Base-by-base conservation (phyloP, 2,329 filamentous ascomycete genomes). In the Orbilia javanica region DNA sequence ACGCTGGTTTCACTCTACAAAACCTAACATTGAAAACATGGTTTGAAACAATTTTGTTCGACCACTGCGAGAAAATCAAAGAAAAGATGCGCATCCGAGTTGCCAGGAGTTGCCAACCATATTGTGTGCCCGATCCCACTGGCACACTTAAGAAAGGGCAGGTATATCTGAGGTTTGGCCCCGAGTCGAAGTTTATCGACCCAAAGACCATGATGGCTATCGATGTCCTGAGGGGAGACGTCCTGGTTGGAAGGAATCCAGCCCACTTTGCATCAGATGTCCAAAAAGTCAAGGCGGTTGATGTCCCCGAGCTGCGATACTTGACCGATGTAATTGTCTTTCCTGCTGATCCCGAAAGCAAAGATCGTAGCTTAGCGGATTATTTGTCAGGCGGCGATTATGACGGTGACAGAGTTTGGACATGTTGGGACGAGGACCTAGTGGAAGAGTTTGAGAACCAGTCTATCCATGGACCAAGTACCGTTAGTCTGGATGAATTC, bases 311-410 rank as follows among this genome's bases (percentile, higher is more conserved):
- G 48, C 84, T 95, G 0, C 88, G 90, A 2, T 88, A 89, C 1
- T 84, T 97, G 0, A 91, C 91, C 77, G 91, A 97, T 80, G 90
- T 97, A 0, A 87, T 96, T 13, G 87, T 97, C 0, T 97, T 98
- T 80, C 87, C 92, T 0, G 86, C 86, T 0, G 88, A 87, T 75
- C 92, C 92, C 0, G 82, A 87, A 27, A 65, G 65, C 36, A 63
- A 64, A 15, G 67, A 74, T 25, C 85, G 84, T 0, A 88, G 92
- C 0, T 86, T 94, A 0, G 93, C 92, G 0, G 88, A 89, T 7
- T 90, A 90, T 81, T 85, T 95, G 0, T 93, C 92, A 0, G 93
- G 93, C 0, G 93, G 93, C 0, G 93, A 95, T 81, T 95, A 94
- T 79, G 92, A 95, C 80, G 93, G 93, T 0, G 93, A 96, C 79